Evolutionary conservation across 2,329 filamentous ascomycete genomes (phyloP), one percentile per base, ranked within the genome.

Genomic region (Golovinomyces cichoracearum): DNA sequence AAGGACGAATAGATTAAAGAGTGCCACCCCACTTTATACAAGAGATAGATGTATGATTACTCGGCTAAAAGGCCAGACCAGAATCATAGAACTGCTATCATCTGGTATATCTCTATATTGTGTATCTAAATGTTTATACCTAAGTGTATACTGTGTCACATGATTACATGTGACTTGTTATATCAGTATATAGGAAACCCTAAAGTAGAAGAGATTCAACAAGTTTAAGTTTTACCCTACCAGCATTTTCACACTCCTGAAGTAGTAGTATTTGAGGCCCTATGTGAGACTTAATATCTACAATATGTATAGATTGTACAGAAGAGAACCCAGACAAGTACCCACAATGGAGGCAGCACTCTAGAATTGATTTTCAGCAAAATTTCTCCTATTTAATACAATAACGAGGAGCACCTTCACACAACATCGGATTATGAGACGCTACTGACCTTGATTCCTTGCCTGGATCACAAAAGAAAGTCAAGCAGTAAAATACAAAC

Each of bases 201-300:
- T 19, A n/a, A n/a, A n/a, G 26, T 33, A 46, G 26, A 33, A 23
- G 9, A 21, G 3, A 4, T 12, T 19, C 26, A 35, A 46, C 42
- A 45, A 45, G 42, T 45, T 45, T 19, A 46, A 23, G 44, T 21
- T 46, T 46, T 27, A 31, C 44, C 9, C 25, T 33, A 46, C 44
- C 19, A 19, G 26, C 29, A 26, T 35, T 46, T 46, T 21, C 15
- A 46, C 29, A 46, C 27, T 46, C 26, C 44, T 10, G 27, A 35
- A 35, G 26, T 22, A 33, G 44, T 35, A 46, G 44, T 46, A 46
- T 33, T 46, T 33, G 44, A 46, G 44, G 44, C 27, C 26, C 19
- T 46, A 35, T 27, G 44, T 46, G 44, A 46, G 44, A 46, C 44
- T 46, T 35, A 46, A 38, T 46, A 46, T 46, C 44, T 35, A 46